Base-by-base conservation (phyloP, 176 grass and related monocot species). In the Zoysia pacifica region DNA sequence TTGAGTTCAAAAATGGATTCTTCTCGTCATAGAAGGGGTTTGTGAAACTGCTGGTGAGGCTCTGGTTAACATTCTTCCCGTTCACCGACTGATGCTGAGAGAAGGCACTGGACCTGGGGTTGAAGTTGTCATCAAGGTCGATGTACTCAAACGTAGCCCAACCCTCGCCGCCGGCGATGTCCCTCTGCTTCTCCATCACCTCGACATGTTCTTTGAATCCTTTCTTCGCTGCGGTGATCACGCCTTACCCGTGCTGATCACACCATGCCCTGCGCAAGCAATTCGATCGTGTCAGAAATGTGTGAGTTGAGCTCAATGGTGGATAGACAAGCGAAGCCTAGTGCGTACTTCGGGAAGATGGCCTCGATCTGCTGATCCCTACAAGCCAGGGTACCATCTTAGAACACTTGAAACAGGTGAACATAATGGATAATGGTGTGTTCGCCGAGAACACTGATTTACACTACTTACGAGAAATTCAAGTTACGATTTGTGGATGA, bases 281-380 rank as follows among this genome's bases (percentile, higher is more conserved):
- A 15, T 15, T 13, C 0, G 13, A 16, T 14, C 6, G 5, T 80
- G 12, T 28, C 2, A 77, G 42, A 51, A 44, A 42, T 20, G 49
- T 3, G 0, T 5, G 42, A 41, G 4, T 53, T 5, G 9, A 37
- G 70, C 20, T 78, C 50, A 69, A 63, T 46, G 38, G 1, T 46
- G 35, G 16, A 18, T 73, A 18, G 55, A 3, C 1, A n/a, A 48
- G 37, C 5, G 7, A 58, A 58, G 55, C 19, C 37, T 59, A 8
- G 4, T 36, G 10, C 18, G 11, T 88, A 97, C 94, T 83, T 97
- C 20, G 94, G 89, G 45, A 94, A 97, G 83, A 97, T 92, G 53
- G 85, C 52, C 11, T 97, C 91, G 11, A 94, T 88, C 69, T 94
- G 89, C 76, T 94, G 85, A 45, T 87, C 78, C 62, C 94, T 97